These are phyloP conservation scores for Lecanoromycetidae sp. DNA, from an alignment of 2,329 filamentous ascomycete genomes.

Conservation along the genomic window DNA sequence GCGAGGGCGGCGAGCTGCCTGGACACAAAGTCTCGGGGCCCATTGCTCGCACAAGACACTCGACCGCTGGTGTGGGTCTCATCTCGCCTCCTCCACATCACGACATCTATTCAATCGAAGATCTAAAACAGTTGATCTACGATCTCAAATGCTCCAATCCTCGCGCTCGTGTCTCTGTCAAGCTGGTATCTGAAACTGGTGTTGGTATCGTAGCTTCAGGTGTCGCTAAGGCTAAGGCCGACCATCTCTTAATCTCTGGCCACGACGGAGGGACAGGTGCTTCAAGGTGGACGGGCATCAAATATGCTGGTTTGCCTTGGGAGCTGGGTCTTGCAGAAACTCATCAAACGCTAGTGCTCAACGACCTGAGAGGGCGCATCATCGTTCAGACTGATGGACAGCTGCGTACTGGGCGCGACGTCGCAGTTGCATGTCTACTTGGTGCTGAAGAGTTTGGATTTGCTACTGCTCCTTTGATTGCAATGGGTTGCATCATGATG, in stretches of 20 bases:
- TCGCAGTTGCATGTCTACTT: slow-evolving; percentile 86
- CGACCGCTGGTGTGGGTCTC: slow-evolving; percentile 86
- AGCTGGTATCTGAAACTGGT: slow-evolving; percentile 93
- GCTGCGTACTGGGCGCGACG: slow-evolving; percentile 79
- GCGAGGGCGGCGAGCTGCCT: slow-evolving; percentile 92
- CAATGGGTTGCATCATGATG: slow-evolving; percentile 97
- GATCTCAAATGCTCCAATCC: slow-evolving; percentile 95
- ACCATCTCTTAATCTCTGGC: slow-evolving; percentile 92
- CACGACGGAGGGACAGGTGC: slow-evolving; percentile 96
- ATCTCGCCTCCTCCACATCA: slow-evolving; percentile 95
- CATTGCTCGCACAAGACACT: slow-evolving; percentile 89
- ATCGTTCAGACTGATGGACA: slow-evolving; percentile 96
- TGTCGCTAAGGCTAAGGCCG: slow-evolving; percentile 93
- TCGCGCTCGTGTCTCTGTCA: slow-evolving; percentile 82
- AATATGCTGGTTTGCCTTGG: slow-evolving; percentile 94
- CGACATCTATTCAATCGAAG: slow-evolving; percentile 97
- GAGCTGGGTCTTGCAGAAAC: slow-evolving; percentile 93
- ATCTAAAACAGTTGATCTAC: slow-evolving; percentile 95
- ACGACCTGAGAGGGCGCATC: slow-evolving; percentile 88
- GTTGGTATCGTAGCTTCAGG: slow-evolving; percentile 95
- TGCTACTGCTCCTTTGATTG: slow-evolving; percentile 84
- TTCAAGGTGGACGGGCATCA: slow-evolving; percentile 96
- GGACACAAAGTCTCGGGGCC: slow-evolving; percentile 93
- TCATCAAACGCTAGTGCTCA: slow-evolving; percentile 89
- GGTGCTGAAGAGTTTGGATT: slow-evolving; percentile 99